Percentiles rank a stretch among this genome's conserved stretches.
Conservation (phyloP, 1,284 basidiomycete genomes). For the Ganoderma lucidum region DNA sequence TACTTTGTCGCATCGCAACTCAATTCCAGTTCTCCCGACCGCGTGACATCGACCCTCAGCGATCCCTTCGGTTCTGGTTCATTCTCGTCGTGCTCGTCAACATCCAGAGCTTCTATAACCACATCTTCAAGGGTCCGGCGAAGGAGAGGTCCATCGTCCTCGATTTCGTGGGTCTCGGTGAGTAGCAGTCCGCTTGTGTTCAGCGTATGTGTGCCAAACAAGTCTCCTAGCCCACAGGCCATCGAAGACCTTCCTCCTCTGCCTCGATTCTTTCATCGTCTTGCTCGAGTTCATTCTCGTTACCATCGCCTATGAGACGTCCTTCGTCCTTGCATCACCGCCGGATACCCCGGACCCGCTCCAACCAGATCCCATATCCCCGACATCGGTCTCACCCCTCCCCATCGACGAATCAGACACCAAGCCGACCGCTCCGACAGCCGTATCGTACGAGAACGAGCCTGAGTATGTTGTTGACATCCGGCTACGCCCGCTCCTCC, state of each 20-base stretch:
- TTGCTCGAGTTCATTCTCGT: constrained; percentile 68
- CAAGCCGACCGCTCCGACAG: constrained; percentile 35
- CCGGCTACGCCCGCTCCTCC: constrained; percentile 56
- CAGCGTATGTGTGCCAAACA: neutral
- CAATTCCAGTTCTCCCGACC: constrained; percentile 74
- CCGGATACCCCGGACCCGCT: constrained; percentile 45
- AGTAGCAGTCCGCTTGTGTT: constrained; percentile 37
- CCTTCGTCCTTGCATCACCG: constrained; percentile 44
- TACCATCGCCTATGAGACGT: constrained; percentile 71
- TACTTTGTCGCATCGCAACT: constrained; percentile 60
- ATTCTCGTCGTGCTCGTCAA: constrained; percentile 65
- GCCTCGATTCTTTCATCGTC: constrained; percentile 72
- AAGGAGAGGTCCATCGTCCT: constrained; percentile 69
- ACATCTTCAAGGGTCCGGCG: constrained; percentile 56
- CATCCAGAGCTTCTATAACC: constrained; percentile 64
- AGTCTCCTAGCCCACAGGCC: constrained; percentile 58
- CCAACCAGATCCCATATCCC: constrained; percentile 37
- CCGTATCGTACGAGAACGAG: constrained; percentile 28
- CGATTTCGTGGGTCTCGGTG: constrained; percentile 81
- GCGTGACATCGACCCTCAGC: constrained; percentile 64
- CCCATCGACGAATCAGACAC: constrained; percentile 36
- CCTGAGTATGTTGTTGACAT: constrained; percentile 68
- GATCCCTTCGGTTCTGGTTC: constrained; percentile 72
- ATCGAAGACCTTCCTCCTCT: constrained; percentile 66
- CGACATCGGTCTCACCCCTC: constrained; percentile 33